Evolutionary conservation across 2,329 filamentous ascomycete genomes (phyloP), one percentile per base, ranked within the genome.

Genomic region (Chaetomiaceae sp.): DNA sequence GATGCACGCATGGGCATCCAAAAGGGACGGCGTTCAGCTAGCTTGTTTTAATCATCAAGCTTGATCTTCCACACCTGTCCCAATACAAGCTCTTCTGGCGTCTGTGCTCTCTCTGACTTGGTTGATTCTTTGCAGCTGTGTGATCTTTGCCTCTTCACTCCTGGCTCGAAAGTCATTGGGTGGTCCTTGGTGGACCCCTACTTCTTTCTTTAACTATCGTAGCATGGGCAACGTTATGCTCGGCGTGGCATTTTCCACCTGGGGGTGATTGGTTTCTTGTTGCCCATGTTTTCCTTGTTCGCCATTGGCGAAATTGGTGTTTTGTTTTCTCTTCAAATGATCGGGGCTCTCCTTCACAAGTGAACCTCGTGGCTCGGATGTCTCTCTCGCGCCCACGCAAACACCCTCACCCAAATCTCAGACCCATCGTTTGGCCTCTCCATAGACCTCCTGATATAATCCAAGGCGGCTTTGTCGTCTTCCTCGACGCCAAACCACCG

Each of bases 401-500:
- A 38, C 12, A 70, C 62, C 17, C 68, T 63, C 38, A 53, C 54
- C 70, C 68, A 72, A 8, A 72, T 61, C 48, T 64, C 61, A n/a
- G 62, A 53, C 5, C 70, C 69, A 50, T 72, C 68, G 51, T 71
- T 65, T 19, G 63, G 59, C 27, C 56, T 52, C 13, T 63, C 63
- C 44, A 70, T 65, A 5, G 60, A n/a, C 53, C 19, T 49, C 44
- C 46, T 62, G 47, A 2, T 70, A 54, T 48, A 48, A 3, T 58
- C 59, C 52, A 65, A 63, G 10, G 62, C 61, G 43, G 62, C 63
- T 21, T 62, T 56, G 16, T 69, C 64, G 2, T 57, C 45, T 5
- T 59, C 55, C 21, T 67, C 65, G 27, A 67, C 62, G 3, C 66
- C 66, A 54, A 66, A 71, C 68, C 71, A 72, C 4, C 64, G 57